These are phyloP conservation scores for Microdochium nivale DNA, from an alignment of 2,329 filamentous ascomycete species.

Conservation along the genomic window DNA sequence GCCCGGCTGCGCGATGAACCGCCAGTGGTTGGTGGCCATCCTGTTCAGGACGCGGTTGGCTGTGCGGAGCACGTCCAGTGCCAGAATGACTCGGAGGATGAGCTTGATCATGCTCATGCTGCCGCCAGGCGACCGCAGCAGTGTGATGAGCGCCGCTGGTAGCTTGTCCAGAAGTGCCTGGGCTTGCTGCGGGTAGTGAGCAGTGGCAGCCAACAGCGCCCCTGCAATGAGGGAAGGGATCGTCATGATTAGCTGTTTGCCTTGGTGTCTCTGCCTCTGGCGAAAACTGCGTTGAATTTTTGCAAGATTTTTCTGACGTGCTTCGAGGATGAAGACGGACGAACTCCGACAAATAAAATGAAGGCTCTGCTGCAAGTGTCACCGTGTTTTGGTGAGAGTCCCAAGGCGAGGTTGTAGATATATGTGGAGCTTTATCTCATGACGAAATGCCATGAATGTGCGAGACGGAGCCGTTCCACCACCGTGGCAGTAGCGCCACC, in stretches of 20 bases:
- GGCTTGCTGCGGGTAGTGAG: neutral
- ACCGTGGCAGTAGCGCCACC: neutral
- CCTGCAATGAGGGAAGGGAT: neutral
- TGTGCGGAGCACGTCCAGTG: constrained; percentile 4
- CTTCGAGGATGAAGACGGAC: too few species aligned
- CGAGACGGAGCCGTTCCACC: too few species aligned
- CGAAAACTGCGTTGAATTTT: too few species aligned
- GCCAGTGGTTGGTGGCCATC: constrained; percentile 14
- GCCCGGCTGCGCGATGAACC: constrained; percentile 4
- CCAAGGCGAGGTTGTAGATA: too few species aligned
- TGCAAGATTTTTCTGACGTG: too few species aligned
- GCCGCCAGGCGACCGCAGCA: neutral
- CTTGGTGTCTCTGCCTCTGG: neutral
- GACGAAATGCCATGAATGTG: too few species aligned
- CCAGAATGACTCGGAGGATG: neutral
- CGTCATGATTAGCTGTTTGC: neutral
- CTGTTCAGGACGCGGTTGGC: constrained; percentile 11
- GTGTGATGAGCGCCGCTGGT: neutral
- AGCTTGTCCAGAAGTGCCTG: neutral
- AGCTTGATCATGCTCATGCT: neutral
- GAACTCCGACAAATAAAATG: too few species aligned
- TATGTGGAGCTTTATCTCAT: too few species aligned
- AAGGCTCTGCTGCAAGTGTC: too few species aligned
- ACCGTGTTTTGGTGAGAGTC: too few species aligned
- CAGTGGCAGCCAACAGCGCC: neutral